Evolutionary conservation across 1,139 yeast species (phyloP).

Genomic region (Hyphopichia khmerensis): DNA sequence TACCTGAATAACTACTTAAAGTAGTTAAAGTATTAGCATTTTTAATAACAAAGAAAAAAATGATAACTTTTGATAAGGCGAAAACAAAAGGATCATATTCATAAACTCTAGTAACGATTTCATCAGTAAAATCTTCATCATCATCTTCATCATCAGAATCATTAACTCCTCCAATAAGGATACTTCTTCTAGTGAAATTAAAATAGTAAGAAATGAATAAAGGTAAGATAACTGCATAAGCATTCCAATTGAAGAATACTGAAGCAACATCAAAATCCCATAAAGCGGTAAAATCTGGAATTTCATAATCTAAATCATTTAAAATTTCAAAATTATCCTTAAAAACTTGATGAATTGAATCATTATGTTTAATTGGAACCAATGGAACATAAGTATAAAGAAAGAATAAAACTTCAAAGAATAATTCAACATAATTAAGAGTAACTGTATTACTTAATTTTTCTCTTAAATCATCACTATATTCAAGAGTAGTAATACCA

Average conservation of each 20-base stretch:
- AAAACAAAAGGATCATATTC: slow-evolving; percentile 58
- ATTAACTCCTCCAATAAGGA: slow-evolving; percentile 17
- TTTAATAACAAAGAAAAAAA: slow-evolving; percentile 42
- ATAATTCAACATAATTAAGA: slow-evolving; percentile 42
- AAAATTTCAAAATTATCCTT: slow-evolving; percentile 34
- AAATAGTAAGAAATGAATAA: slow-evolving; percentile 47
- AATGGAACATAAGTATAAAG: slow-evolving; percentile 35
- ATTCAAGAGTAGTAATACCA: slow-evolving; percentile 41
- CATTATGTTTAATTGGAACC: slow-evolving; percentile 39
- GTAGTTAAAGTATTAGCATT: slow-evolving; percentile 31
- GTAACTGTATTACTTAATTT: slow-evolving; percentile 48
- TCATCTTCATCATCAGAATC: background rate
- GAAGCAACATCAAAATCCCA: slow-evolving; percentile 26
- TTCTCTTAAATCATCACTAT: slow-evolving; percentile 49
- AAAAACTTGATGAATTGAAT: slow-evolving; percentile 38
- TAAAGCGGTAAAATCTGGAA: slow-evolving; percentile 40
- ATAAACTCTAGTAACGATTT: slow-evolving; percentile 35
- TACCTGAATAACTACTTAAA: slow-evolving; percentile 26
- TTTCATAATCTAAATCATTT: slow-evolving; percentile 20
- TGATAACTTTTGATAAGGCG: slow-evolving; percentile 49
- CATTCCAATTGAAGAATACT: slow-evolving; percentile 41
- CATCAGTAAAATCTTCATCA: slow-evolving; percentile 33
- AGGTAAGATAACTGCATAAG: slow-evolving; percentile 44
- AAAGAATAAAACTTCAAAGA: slow-evolving; percentile 37
- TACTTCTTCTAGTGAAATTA: slow-evolving; percentile 51